Evolutionary conservation across 345 rosid genomes (phyloP), one percentile per base, ranked within the genome.

Genomic region (Bruguiera sexangula): DNA sequence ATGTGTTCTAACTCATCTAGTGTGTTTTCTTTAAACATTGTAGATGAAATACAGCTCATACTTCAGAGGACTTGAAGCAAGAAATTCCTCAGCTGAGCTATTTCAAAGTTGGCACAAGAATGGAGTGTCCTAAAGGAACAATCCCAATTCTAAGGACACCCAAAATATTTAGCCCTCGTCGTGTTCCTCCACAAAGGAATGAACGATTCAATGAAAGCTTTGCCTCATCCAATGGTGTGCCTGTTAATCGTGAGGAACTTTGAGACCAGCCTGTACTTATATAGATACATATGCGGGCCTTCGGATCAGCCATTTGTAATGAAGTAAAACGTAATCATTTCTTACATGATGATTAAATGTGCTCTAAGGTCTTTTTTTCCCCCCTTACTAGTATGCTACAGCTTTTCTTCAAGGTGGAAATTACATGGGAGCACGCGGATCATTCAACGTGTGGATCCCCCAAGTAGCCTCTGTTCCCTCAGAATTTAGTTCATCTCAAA

Each of bases 81-180:
- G 55, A 29, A 43, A 22, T 22, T 31, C 50, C 50, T 24, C 55
- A 18, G 4, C 16, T 4, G 21, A 62, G 39, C 8, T 32, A 34
- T 24, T 63, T 53, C 76, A 76, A 68, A 30, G 18, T 15, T 76
- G 77, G 75, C 53, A 26, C 19, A 62, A 63, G 62, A 37, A 66
- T 19, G 76, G 67, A 67, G 60, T 80, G 83, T 30, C 80, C 80
- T n/a, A 10, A 66, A 27, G 78, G 80, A 76, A 80, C 78, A 7
- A 64, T 76, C 22, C 78, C 80, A 19, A 64, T 80, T n/a, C 0
- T 21, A 55, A 80, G 76, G 71, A 30, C 71, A 19, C 39, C 43
- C 3, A 15, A 6, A 13, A 0, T 24, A 19, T 34, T 48, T 54
- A 19, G n/a, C 22, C 22, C 22, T 22, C 22, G 22, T 22, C 22